Base-by-base conservation (phyloP, 129 eudicot species). In the Ambrosia artemisiifolia region DNA sequence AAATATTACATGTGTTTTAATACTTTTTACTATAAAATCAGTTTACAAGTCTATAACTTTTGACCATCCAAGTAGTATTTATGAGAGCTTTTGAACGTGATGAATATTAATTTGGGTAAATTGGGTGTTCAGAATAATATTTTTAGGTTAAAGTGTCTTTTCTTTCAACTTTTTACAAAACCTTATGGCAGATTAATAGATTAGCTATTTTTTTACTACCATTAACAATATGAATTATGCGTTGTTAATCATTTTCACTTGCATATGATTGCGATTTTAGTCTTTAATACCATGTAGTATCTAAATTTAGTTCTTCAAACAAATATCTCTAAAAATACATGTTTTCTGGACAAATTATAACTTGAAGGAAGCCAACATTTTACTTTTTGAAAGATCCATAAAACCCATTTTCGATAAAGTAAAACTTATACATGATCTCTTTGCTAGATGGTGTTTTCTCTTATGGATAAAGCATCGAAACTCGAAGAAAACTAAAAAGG, bases 401-500 rank as follows among this genome's bases (percentile, higher is more conserved):
- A 49, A 49, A 49, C 19, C 19, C 55, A 49, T 49, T 17, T 18
- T 51, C 24, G 3, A 6, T 16, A 51, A 51, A 38, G 17, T 42
- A 16, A 34, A n/a, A 62, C 16, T 62, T 62, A 62, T 13, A 34
- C 47, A 62, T 24, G 28, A 24, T 34, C 8, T 42, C 53, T 65
- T 19, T 66, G n/a, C 11, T 43, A 5, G 0, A 48, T 67, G 30
- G 32, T 1, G 43, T 42, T 46, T 67, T 46, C 11, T 10, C 44
- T 40, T 65, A 9, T 67, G 20, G 61, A 48, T 6, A 48, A 67
- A 3, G 61, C 32, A 75, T 65, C 56, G 19, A 54, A 63, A 74
- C 17, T 50, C 14, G 71, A 74, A 64, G 79, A 67, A 61, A 60
- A 38, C 51, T 40, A 40, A 42, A 65, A 64, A 44, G 50, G 65